Percentiles rank a stretch among this genome's conserved stretches.
Evolutionary conservation across 352 stramenopile genomes (phyloP).

Genomic region (Globisporangium acanthophoron): DNA sequence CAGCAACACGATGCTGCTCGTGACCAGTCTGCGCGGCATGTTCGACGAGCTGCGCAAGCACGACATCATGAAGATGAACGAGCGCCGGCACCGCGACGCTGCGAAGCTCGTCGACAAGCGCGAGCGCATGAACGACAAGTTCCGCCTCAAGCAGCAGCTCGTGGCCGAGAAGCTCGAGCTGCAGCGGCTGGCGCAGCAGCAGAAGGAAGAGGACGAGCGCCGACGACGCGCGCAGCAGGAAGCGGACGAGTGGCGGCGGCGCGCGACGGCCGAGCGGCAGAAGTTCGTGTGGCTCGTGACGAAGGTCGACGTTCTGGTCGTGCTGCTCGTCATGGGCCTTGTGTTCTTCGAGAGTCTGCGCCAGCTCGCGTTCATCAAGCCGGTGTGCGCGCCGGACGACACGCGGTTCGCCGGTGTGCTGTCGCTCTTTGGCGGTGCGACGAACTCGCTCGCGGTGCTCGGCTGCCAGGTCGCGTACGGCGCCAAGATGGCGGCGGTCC

Average conservation of each 20-base stretch:
- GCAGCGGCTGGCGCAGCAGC: constrained; percentile 38
- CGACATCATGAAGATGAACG: constrained; percentile 76
- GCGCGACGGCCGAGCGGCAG: constrained; percentile 26
- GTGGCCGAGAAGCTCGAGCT: constrained; percentile 61
- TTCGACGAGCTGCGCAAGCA: constrained; percentile 71
- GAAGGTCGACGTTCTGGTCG: constrained; percentile 66
- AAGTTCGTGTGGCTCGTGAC: constrained; percentile 60
- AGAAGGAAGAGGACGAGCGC: constrained; percentile 41
- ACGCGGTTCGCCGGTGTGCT: constrained; percentile 44
- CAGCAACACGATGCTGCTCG: constrained; percentile 79
- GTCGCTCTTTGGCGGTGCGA: constrained; percentile 45
- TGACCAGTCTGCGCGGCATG: constrained; percentile 50
- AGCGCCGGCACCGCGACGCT: constrained; percentile 51
- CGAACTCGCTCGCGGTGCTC: constrained; percentile 53
- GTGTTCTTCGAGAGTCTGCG: constrained; percentile 74
- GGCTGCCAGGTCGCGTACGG: constrained; percentile 68
- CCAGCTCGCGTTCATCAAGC: constrained; percentile 55
- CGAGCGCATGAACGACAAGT: constrained; percentile 56
- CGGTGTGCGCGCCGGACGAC: constrained; percentile 41
- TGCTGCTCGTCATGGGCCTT: constrained; percentile 65
- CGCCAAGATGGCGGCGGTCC: constrained; percentile 47
- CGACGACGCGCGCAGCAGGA: constrained; percentile 22
- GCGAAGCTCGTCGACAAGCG: constrained; percentile 53
- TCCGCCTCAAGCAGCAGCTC: constrained; percentile 59
- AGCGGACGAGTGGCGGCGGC: constrained; percentile 25